Conservation (phyloP, 2,329 filamentous ascomycete genomes). For the Penicillium sp. region DNA sequence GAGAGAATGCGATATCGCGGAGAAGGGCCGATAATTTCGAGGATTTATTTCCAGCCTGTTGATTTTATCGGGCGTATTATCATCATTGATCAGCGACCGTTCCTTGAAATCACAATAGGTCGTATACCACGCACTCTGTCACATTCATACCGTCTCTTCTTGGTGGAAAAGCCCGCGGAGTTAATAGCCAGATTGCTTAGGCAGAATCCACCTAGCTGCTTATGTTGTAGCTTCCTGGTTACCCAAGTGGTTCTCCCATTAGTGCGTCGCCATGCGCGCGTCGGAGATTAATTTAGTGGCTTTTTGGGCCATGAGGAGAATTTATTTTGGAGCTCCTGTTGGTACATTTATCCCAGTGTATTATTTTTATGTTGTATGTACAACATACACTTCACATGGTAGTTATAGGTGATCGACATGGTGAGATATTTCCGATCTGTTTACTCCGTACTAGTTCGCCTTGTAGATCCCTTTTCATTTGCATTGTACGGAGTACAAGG, state of each 20-base stretch:
- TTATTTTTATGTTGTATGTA: neutral
- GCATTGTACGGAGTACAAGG: neutral
- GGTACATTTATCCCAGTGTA: neutral
- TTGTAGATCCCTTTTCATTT: neutral
- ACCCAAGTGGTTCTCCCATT: neutral
- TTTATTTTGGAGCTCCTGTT: neutral
- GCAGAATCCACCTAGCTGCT: neutral
- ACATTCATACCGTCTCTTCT: neutral
- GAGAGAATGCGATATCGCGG: neutral
- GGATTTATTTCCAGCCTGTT: neutral
- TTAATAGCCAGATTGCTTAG: neutral
- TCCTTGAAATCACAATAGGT: neutral
- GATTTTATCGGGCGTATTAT: neutral
- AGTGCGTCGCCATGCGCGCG: conserved; percentile 9
- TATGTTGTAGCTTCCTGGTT: neutral
- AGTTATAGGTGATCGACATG: neutral
- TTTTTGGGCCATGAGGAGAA: neutral
- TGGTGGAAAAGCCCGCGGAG: neutral
- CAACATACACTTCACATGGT: neutral
- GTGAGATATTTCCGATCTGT: neutral
- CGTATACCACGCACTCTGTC: neutral
- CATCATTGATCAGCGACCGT: neutral
- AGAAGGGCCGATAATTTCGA: neutral
- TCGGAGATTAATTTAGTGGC: conserved; percentile 13
- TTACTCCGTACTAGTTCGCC: no score